These are phyloP conservation scores for Fusarium sp. DNA, from an alignment of 2,329 filamentous ascomycete species.

Conservation along the genomic window DNA sequence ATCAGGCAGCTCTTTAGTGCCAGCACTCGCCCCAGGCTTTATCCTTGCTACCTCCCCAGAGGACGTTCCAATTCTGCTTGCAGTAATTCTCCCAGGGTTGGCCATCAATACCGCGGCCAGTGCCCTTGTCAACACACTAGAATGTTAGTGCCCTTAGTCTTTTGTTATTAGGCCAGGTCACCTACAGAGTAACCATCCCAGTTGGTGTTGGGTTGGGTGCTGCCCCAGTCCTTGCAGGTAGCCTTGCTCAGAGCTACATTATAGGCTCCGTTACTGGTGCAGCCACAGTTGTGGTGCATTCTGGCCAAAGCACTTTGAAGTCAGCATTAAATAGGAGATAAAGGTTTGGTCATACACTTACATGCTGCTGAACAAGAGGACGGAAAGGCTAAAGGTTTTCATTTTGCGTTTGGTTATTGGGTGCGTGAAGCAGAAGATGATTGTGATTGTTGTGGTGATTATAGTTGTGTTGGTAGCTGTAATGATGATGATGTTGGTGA, in stretches of 20 bases:
- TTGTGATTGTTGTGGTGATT: background rate
- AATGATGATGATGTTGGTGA: background rate
- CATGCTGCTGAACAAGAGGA: background rate
- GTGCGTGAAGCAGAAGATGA: background rate
- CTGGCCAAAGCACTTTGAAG: background rate
- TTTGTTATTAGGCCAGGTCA: accelerated
- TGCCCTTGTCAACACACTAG: slow-evolving; percentile 27
- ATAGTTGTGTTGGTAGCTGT: too few relatives aligned
- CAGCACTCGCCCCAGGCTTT: slow-evolving; percentile 28
- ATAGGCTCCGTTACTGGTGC: slow-evolving; percentile 20
- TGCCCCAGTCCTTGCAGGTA: slow-evolving; percentile 23
- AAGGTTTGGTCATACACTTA: background rate
- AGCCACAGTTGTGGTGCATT: slow-evolving; percentile 29
- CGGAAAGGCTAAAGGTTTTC: background rate
- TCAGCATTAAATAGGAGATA: background rate
- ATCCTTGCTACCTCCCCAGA: slow-evolving; percentile 18
- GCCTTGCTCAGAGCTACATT: slow-evolving; percentile 8
- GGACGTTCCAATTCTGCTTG: slow-evolving; percentile 23
- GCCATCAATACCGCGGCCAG: slow-evolving; percentile 22
- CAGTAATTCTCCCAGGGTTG: slow-evolving; percentile 26
- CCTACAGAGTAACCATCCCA: slow-evolving; percentile 30
- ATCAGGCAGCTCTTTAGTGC: too few relatives aligned
- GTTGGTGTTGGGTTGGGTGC: slow-evolving; percentile 15
- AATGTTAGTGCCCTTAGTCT: background rate
- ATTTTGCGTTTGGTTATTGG: background rate